A percentile compares a stretch with the other conserved stretches of the same genome.
Conservation (phyloP, 768 basidiomycete genomes). For the Leccinum uliginosum region DNA sequence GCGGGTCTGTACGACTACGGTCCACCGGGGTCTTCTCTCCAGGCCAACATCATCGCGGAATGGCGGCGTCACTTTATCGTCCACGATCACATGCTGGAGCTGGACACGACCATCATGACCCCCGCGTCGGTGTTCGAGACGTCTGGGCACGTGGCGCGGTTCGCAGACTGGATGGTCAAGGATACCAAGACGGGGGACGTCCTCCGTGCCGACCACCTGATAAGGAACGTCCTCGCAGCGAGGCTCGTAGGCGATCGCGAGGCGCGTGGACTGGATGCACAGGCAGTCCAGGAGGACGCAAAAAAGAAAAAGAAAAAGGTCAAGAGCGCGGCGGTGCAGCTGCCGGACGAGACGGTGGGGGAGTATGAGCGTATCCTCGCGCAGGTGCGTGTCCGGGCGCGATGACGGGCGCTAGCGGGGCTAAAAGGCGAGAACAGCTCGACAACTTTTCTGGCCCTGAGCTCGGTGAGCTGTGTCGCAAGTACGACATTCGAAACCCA, state of each 20-base stretch:
- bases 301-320: slow-evolving; percentile 62
- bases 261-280: slow-evolving; percentile 71
- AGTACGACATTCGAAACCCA: slow-evolving; percentile 79
- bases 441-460: slow-evolving; percentile 92
- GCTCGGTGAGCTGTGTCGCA: slow-evolving; percentile 81
- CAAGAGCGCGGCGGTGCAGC: slow-evolving; percentile 63
- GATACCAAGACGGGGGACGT: slow-evolving; percentile 94
- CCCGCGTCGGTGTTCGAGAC: slow-evolving; percentile 92
- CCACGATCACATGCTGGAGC: slow-evolving; percentile 97
- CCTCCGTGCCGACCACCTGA: slow-evolving; percentile 93
- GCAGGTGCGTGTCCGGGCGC: slow-evolving; percentile 54
- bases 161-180: slow-evolving; percentile 99
- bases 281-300: slow-evolving; percentile 55
- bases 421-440: slow-evolving; percentile 14
- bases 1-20: slow-evolving; percentile 98
- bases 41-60: slow-evolving; percentile 94
- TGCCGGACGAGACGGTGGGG: slow-evolving; percentile 67
- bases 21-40: slow-evolving; percentile 90
- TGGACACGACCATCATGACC: slow-evolving; percentile 98
- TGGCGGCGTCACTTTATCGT: slow-evolving; percentile 99
- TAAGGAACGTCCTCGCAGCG: slow-evolving; percentile 88
- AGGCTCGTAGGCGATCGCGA: slow-evolving; percentile 87
- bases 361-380: slow-evolving; percentile 84
- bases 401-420: not conserved
- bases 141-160: slow-evolving; percentile 95